Conservation (phyloP, 23 red algal species). For the Pyropia haitanensis region DNA sequence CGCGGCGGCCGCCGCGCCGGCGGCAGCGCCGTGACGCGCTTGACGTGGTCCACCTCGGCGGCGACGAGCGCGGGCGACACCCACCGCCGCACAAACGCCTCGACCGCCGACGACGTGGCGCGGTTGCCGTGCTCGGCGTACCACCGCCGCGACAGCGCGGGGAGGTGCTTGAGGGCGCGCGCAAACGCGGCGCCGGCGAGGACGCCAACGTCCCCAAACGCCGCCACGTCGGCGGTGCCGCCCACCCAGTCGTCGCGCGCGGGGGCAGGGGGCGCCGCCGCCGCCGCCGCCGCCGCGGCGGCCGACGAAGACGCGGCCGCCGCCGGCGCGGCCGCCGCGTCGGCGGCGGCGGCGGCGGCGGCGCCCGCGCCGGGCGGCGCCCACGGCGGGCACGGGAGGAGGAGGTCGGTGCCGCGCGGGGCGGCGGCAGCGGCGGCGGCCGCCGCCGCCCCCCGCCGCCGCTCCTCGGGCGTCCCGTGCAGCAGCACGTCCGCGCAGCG, state of each 20-base stretch:
- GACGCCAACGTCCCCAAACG: conserved; percentile 23
- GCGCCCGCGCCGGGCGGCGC: not conserved
- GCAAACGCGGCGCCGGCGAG: conserved; percentile 61
- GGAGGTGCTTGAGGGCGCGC: conserved; percentile 57
- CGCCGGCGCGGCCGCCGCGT: not conserved
- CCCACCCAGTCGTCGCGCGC: too few species aligned
- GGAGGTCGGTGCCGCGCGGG: conserved; percentile 27
- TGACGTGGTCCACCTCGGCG: conserved; percentile 53
- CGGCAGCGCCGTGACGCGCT: conserved; percentile 2
- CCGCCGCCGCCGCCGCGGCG: too few species aligned
- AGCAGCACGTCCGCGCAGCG: conserved; percentile 43
- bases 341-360: conserved; percentile 10
- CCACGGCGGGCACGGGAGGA: conserved; percentile 21
- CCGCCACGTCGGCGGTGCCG: not conserved
- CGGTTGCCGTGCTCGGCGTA: conserved; percentile 29
- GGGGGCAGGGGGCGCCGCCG: too few species aligned
- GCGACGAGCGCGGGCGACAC: conserved; percentile 53
- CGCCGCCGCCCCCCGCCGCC: conserved; percentile 6
- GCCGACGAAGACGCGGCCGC: not conserved
- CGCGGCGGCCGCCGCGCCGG: not conserved
- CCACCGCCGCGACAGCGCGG: conserved; percentile 62
- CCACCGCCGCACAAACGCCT: conserved; percentile 54
- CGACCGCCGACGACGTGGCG: conserved; percentile 21
- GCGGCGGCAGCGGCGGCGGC: conserved; percentile 19
- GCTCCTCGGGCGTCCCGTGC: conserved; percentile 29